Percentiles rank a stretch among this genome's conserved stretches.
phyloP scores from a whole-genome alignment of 1,139 yeast species.

The Magnusiomyces tetraspermus region DNA sequence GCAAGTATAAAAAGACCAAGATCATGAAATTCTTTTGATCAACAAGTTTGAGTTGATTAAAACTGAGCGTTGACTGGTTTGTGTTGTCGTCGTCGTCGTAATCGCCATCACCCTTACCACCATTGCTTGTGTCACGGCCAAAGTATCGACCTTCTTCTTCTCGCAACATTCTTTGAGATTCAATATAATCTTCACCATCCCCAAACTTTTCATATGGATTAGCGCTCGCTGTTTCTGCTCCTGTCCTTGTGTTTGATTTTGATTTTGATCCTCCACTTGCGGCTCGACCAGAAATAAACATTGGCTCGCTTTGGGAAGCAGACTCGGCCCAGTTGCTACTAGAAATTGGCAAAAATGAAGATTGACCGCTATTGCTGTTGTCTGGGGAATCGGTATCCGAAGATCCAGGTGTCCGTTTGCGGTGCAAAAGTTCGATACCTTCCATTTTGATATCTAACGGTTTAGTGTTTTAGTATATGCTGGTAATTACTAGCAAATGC shows the following conservation, averaged over 20 bases:
- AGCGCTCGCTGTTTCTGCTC: neutral
- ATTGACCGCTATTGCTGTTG: neutral
- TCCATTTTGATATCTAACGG: conserved; percentile 11
- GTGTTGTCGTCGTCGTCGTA: neutral
- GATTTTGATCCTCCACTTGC: too few species aligned
- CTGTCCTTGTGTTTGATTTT: too few species aligned
- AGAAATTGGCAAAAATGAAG: conserved; percentile 9
- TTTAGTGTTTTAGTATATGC: too few species aligned
- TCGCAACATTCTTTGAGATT: neutral
- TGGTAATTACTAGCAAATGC: too few species aligned
- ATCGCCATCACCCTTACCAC: too few species aligned
- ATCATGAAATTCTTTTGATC: conserved; percentile 57
- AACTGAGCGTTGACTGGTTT: conserved; percentile 10
- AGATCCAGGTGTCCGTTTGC: conserved; percentile 9
- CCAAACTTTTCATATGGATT: neutral
- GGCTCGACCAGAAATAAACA: neutral
- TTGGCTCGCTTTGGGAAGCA: conserved; percentile 11
- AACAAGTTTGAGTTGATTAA: conserved; percentile 21
- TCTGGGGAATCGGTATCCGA: neutral
- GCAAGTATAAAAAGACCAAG: conserved; percentile 59
- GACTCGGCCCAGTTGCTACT: conserved; percentile 12
- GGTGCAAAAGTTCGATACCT: conserved; percentile 11
- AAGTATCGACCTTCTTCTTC: too few species aligned
- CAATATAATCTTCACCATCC: neutral
- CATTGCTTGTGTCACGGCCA: neutral